phyloP scores from a whole-genome alignment of 2,329 filamentous ascomycete genomes.

The Talaromyces sp. region DNA sequence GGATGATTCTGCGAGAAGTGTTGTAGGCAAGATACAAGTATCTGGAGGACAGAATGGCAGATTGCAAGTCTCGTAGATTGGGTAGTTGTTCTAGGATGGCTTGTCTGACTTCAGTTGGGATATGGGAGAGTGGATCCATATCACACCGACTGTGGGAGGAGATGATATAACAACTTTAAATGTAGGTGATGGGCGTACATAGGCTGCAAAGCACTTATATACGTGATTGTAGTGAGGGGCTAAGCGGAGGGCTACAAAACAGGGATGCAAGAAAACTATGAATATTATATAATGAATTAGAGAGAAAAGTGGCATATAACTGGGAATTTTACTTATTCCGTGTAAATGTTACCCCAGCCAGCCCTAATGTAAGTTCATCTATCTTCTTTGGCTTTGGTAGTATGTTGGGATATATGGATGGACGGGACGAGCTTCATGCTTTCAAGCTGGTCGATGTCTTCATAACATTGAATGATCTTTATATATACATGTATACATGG shows the following conservation, averaged over 20 bases:
- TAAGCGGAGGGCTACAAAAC: not conserved
- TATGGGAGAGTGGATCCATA: not conserved
- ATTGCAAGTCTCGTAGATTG: constrained; percentile 8
- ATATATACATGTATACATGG: too few relatives aligned
- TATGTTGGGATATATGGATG: too few relatives aligned
- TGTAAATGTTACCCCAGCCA: too few relatives aligned
- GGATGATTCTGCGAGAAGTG: not conserved
- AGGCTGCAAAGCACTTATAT: not conserved
- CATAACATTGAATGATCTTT: constrained; percentile 35
- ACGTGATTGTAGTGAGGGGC: not conserved
- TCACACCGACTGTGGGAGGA: not conserved
- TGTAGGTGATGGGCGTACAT: not conserved
- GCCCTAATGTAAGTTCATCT: too few relatives aligned
- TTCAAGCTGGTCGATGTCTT: too few relatives aligned
- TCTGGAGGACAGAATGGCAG: constrained; percentile 4
- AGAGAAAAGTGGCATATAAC: too few relatives aligned
- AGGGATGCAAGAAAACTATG: too few relatives aligned
- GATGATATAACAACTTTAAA: not conserved
- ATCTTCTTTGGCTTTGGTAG: too few relatives aligned
- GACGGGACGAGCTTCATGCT: too few relatives aligned
- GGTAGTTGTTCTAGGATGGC: not conserved
- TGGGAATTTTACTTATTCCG: too few relatives aligned
- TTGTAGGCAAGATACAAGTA: not conserved
- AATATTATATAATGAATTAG: too few relatives aligned
- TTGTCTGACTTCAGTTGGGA: constrained; percentile 5